Evolutionary conservation across 352 stramenopile species (phyloP).

Genomic region (Pythium rhizo-oryzae): DNA sequence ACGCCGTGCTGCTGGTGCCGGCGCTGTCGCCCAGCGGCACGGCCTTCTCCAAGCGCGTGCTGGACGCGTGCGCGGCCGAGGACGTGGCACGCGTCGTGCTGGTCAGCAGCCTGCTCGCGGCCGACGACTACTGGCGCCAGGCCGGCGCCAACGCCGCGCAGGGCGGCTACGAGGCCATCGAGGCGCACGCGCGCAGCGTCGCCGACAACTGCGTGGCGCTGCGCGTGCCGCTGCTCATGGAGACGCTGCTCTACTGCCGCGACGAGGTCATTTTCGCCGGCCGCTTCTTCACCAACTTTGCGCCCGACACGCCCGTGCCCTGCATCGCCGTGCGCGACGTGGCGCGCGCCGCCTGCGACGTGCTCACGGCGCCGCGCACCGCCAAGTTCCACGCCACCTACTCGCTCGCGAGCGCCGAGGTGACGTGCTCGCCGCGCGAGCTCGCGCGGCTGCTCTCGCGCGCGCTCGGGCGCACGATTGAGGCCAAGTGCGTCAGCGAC

Average conservation of each 20-base stretch:
- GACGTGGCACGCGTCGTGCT: conserved; percentile 60
- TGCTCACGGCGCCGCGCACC: conserved; percentile 43
- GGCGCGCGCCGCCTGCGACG: conserved; percentile 46
- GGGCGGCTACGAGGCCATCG: conserved; percentile 62
- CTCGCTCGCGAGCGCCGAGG: conserved; percentile 45
- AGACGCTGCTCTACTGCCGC: conserved; percentile 73
- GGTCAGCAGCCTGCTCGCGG: conserved; percentile 65
- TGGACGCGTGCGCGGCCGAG: conserved; percentile 55
- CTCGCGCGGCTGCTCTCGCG: conserved; percentile 40
- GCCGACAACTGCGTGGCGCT: conserved; percentile 58
- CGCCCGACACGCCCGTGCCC: conserved; percentile 44
- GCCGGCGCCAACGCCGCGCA: conserved; percentile 1
- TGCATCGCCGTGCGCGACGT: conserved; percentile 76
- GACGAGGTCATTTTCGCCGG: conserved; percentile 75
- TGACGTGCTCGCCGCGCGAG: conserved; percentile 50
- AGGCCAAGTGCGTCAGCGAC: conserved; percentile 56
- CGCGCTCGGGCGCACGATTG: conserved; percentile 46
- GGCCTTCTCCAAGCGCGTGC: conserved; percentile 65
- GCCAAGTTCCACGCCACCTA: conserved; percentile 60
- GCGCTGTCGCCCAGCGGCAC: conserved; percentile 59
- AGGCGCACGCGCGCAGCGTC: conserved; percentile 56
- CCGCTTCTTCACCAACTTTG: conserved; percentile 61
- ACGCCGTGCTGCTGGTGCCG: conserved; percentile 68
- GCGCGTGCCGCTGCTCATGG: conserved; percentile 74
- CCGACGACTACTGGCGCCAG: conserved; percentile 29